Base-by-base conservation (phyloP, 768 basidiomycete genomes). In the Dentipellis sp. region DNA sequence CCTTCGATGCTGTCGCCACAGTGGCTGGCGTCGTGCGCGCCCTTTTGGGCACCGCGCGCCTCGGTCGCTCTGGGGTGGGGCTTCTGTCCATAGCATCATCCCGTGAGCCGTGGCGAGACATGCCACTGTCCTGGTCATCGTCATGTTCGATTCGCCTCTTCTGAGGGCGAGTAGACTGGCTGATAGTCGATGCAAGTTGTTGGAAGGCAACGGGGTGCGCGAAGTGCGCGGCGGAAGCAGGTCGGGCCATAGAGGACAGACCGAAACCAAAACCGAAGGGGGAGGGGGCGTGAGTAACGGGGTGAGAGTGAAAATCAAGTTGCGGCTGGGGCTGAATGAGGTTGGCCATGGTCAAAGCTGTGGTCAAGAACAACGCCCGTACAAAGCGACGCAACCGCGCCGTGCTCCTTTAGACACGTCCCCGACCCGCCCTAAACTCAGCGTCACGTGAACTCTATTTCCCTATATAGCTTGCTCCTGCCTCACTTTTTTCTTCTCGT, bases 21-120 rank as follows among this genome's bases (percentile, higher is more conserved):
- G 64, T 63, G 6, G 69, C 53, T 48, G 72, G 69, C 45, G 71
- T 65, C 42, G 80, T 71, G 50, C 80, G 78, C 45, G 79, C 78
- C 57, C 86, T 80, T 69, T 91, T 91, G 16, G 83, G 84, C 37
- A 81, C 74, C 5, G 78, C 76, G 62, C 84, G 81, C 69, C 83
- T 88, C 37, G 79, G 80, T 46, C 86, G 77, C 68, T 93, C 90
- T 14, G 89, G 87, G 2, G 90, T 90, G 8, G 90, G 88, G 61
- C 88, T 90, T 58, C 87, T 77, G 67, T 91, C 90, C 90, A 92
- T 92, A 14, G 82, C 77, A 53, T 86, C 79, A 62, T 90, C 88
- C 56, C 78, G 69, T 23, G 66, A 64, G 47, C 61, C 71, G 45
- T 60, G 59, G 35, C 59, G 42, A 17, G 50, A 55, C 53, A 61